Conservation (phyloP, 495 filamentous ascomycete genomes). For the Tuber indicum region DNA sequence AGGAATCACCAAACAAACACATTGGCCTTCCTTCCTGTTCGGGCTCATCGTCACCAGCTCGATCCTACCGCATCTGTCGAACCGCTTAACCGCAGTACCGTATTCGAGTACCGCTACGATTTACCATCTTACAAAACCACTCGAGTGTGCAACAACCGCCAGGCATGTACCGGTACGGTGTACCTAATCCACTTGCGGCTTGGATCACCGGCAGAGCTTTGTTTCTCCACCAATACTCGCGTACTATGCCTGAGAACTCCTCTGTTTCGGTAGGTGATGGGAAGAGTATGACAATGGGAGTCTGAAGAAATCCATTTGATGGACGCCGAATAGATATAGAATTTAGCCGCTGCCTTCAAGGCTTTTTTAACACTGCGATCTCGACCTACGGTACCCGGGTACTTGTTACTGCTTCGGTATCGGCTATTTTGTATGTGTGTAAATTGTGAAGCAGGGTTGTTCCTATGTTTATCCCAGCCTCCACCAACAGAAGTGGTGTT, state of each 20-base stretch:
- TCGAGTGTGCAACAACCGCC: neutral
- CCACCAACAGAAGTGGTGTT: neutral
- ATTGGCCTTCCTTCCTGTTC: neutral
- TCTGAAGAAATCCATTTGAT: neutral
- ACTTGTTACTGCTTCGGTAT: neutral
- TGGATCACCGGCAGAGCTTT: neutral
- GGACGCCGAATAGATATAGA: neutral
- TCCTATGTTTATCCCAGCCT: neutral
- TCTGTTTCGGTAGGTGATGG: neutral
- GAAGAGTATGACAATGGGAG: neutral
- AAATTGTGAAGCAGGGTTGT: neutral
- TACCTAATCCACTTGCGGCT: neutral
- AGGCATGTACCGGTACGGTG: too few species aligned
- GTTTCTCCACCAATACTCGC: neutral
- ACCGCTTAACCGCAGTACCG: too few species aligned
- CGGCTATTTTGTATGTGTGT: neutral
- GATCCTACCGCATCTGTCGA: neutral
- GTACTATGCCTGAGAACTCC: neutral
- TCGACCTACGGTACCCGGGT: neutral
- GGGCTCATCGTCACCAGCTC: neutral
- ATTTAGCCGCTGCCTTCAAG: neutral
- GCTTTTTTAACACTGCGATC: neutral
- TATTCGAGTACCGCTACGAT: neutral
- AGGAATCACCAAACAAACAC: neutral
- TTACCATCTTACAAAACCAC: neutral